These are phyloP conservation scores for Solanum sparsipilum DNA, from an alignment of 257 asterid species.

Conservation along the genomic window DNA sequence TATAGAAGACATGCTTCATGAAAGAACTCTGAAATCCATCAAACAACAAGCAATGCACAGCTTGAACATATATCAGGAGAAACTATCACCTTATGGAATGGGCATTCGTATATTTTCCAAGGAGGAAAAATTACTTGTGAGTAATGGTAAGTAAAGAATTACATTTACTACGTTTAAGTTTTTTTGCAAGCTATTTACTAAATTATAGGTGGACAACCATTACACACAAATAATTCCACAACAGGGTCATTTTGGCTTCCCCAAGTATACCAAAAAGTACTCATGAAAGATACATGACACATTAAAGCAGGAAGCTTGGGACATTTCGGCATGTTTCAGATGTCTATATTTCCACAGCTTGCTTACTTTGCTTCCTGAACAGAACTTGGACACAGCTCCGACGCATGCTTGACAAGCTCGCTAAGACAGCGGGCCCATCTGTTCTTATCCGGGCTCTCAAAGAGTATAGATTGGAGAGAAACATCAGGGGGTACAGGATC, in stretches of 20 bases:
- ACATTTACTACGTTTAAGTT: background rate
- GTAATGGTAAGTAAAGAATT: background rate
- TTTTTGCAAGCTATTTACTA: background rate
- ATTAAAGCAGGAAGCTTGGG: background rate
- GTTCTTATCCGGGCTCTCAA: conserved; percentile 95
- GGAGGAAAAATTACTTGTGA: background rate
- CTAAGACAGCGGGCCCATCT: conserved; percentile 98
- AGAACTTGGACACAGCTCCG: conserved; percentile 91
- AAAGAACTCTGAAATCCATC: background rate
- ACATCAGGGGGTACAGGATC: conserved; percentile 93
- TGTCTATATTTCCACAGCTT: background rate
- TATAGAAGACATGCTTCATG: background rate
- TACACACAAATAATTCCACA: background rate
- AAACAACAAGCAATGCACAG: background rate
- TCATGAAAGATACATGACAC: background rate
- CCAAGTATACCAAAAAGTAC: background rate
- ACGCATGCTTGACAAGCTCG: conserved; percentile 87
- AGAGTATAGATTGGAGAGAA: conserved; percentile 85
- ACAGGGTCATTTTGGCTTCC: background rate
- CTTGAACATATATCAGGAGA: background rate
- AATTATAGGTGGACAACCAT: background rate
- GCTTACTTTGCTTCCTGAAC: conserved; percentile 94
- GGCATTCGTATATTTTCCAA: background rate
- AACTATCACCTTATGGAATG: background rate
- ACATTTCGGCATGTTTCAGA: background rate